phyloP scores from a whole-genome alignment of 73 alveolate genomes.

The Tetrahymena thermophila region DNA sequence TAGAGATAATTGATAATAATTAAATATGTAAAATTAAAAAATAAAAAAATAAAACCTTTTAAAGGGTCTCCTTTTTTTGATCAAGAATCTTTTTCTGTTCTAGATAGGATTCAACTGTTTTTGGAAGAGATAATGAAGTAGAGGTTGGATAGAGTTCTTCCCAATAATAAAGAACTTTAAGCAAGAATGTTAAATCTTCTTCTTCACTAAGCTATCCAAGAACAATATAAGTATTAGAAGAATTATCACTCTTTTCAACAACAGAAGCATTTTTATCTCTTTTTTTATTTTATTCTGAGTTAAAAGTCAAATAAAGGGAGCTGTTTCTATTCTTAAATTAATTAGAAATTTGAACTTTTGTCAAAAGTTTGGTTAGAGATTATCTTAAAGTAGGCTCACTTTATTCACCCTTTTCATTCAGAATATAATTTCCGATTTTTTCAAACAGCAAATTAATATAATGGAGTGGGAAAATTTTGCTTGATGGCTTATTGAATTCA shows the following conservation, averaged over 20 bases:
- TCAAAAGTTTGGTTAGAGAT: not conserved
- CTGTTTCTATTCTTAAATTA: not conserved
- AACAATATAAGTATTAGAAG: not conserved
- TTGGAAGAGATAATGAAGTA: not conserved
- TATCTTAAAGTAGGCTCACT: not conserved
- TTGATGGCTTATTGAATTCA: not conserved
- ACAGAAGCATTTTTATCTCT: not conserved
- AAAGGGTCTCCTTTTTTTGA: not conserved
- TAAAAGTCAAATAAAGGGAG: not conserved
- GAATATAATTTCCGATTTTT: not conserved
- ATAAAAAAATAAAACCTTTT: not conserved
- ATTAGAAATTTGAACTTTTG: not conserved
- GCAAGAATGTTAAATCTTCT: conserved; percentile 24
- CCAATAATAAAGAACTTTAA: conserved; percentile 34
- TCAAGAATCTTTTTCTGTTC: conserved; percentile 30
- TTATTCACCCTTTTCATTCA: not conserved
- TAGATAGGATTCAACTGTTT: conserved; percentile 3
- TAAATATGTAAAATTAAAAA: not conserved
- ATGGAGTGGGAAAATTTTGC: not conserved
- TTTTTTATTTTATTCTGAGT: not conserved
- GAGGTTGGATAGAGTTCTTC: conserved; percentile 34
- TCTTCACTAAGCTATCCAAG: conserved; percentile 26
- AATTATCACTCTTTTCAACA: not conserved
- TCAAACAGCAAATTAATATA: not conserved
- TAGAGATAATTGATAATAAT: not conserved